Evolutionary conservation across 495 filamentous ascomycete species (phyloP).

Genomic region (Aspergillus haitiensis): DNA sequence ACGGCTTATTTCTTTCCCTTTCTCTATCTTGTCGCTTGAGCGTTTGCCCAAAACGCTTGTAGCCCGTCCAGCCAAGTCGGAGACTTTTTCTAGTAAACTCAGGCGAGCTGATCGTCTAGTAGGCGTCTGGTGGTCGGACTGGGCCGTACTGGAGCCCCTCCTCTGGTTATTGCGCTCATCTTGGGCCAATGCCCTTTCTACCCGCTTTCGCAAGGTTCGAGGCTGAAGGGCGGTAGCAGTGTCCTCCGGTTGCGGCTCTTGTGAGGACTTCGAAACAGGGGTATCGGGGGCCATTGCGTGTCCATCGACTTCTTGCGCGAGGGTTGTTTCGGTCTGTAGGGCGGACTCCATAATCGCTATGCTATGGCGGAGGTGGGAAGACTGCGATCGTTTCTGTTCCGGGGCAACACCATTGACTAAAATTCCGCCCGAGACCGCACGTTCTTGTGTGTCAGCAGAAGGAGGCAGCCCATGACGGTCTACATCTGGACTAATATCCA

Average conservation of each 20-base stretch:
- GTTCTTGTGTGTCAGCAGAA: slow-evolving; percentile 28
- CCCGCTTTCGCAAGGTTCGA: slow-evolving; percentile 50
- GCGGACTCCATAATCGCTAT: slow-evolving; percentile 48
- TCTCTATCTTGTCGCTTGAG: slow-evolving; percentile 44
- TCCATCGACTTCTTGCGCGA: slow-evolving; percentile 36
- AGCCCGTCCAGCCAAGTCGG: slow-evolving; percentile 44
- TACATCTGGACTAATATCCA: slow-evolving; percentile 23
- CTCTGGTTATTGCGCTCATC: slow-evolving; percentile 36
- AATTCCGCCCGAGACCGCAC: slow-evolving; percentile 45
- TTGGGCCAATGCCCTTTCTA: slow-evolving; percentile 47
- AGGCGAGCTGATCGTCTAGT: slow-evolving; percentile 35
- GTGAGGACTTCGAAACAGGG: slow-evolving; percentile 43
- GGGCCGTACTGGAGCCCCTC: slow-evolving; percentile 14
- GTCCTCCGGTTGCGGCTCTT: slow-evolving; percentile 42
- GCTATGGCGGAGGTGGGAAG: slow-evolving; percentile 43
- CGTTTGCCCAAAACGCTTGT: slow-evolving; percentile 57
- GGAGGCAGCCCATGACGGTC: slow-evolving; percentile 17
- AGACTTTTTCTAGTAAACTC: slow-evolving; percentile 45
- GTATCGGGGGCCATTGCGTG: slow-evolving; percentile 42
- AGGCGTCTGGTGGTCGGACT: slow-evolving; percentile 10
- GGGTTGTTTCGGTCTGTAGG: slow-evolving; percentile 36
- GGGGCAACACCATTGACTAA: slow-evolving; percentile 34
- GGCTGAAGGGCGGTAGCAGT: slow-evolving; percentile 39
- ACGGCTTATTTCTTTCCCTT: slow-evolving; percentile 43
- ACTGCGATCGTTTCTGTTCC: slow-evolving; percentile 36